Base-by-base conservation (phyloP, 2,329 filamentous ascomycete species). In the Rosellinia necatrix region DNA sequence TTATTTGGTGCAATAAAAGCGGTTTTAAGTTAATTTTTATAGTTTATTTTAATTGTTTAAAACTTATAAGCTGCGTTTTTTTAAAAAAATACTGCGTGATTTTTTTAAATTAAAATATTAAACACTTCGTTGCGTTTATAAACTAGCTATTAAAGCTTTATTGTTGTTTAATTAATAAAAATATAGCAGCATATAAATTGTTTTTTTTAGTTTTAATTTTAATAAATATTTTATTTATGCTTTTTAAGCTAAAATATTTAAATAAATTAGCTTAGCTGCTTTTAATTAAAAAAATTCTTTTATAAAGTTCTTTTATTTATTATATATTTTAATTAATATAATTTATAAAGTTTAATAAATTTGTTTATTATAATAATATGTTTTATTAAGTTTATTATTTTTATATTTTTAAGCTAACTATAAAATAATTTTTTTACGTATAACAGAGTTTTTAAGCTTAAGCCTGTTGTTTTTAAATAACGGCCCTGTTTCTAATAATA, bases 131-230 rank as follows among this genome's bases (percentile, higher is more conserved):
- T 37, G 24, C 24, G 1, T n/a, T 3, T 30, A 38, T 52, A 35
- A 21, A 52, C 44, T 12, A 44, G 30, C 30, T 35, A 51, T 43
- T 51, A 35, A 15, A 43, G 49, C n/a, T 51, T 51, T 22, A 51
- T 34, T n/a, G 12, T 51, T 24, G n/a, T 38, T 9, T n/a, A 43
- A 37, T 43, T 43, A 24, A 42, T 24, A 34, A 24, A 13, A 19
- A 38, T 38, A 38, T 38, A 38, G 21, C 12, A 38, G 17, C n/a
- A 38, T 7, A 38, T 17, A 38, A 38, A 38, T 38, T 19, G n/a
- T 38, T 38, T 38, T 19, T 38, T 38, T 17, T 38, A 38, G 17
- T 6, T 19, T 38, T 19, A 7, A 19, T 38, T 38, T 38, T 19
- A 19, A 19, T 7, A 35, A 35, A 35, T 35, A 35, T 35, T 35